Percentiles rank a stretch among this genome's conserved stretches.
Evolutionary conservation across 805 yeast genomes (phyloP).

Genomic region (Clavispora phyllophila): DNA sequence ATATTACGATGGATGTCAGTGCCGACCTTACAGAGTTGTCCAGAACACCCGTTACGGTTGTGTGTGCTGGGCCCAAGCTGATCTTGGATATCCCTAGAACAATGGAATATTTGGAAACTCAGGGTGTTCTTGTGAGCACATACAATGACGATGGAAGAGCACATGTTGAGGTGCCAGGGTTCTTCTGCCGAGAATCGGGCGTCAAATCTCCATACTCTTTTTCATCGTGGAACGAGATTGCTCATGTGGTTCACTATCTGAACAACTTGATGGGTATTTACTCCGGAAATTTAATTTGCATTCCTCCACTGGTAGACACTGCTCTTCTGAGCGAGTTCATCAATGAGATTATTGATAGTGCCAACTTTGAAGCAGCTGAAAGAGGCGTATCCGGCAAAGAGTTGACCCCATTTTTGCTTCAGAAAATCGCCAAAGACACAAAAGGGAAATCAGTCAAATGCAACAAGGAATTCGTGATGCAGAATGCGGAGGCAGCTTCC

Average conservation of each 20-base stretch:
- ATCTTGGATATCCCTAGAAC: conserved; percentile 78
- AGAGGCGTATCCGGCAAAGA: conserved; percentile 63
- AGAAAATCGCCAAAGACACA: conserved; percentile 61
- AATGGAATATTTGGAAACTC: conserved; percentile 82
- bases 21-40: conserved; percentile 86
- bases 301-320: conserved; percentile 68
- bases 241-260: conserved; percentile 48
- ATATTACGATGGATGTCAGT: conserved; percentile 70
- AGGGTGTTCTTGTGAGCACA: conserved; percentile 83
- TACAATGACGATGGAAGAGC: conserved; percentile 45
- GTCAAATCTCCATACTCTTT: conserved; percentile 65
- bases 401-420: conserved; percentile 72
- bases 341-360: conserved; percentile 49
- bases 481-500: conserved; percentile 69
- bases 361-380: conserved; percentile 50
- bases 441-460: conserved; percentile 64
- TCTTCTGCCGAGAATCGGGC: conserved; percentile 74
- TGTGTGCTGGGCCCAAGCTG: conserved; percentile 88
- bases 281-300: conserved; percentile 74
- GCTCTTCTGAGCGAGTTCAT: conserved; percentile 57
- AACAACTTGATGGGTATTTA: conserved; percentile 42
- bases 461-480: conserved; percentile 69
- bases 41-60: conserved; percentile 81
- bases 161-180: conserved; percentile 61
- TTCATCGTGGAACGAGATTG: conserved; percentile 51